Evolutionary conservation across 2,329 filamentous ascomycete genomes (phyloP).

Genomic region (Fusarium multiceps): DNA sequence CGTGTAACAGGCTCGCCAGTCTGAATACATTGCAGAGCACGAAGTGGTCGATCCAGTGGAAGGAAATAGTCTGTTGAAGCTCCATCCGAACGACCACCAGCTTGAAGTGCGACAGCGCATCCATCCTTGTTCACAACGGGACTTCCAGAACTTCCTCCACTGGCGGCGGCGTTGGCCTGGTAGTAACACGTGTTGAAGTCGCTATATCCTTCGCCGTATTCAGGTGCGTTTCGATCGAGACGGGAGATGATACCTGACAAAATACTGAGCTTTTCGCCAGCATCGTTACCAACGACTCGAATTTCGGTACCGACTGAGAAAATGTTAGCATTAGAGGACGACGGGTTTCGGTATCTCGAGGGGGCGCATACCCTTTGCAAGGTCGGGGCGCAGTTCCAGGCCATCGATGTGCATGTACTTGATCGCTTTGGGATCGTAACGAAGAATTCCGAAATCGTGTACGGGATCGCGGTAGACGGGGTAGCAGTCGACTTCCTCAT

Average conservation of each 20-base stretch:
- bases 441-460: slow-evolving; percentile 96
- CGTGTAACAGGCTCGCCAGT: slow-evolving; percentile 79
- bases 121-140: slow-evolving; percentile 97
- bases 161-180: slow-evolving; percentile 95
- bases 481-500: slow-evolving; percentile 94
- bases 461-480: slow-evolving; percentile 98
- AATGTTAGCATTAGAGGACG: slow-evolving; percentile 29
- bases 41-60: slow-evolving; percentile 87
- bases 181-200: slow-evolving; percentile 98
- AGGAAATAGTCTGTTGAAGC: slow-evolving; percentile 98
- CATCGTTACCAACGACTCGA: slow-evolving; percentile 97
- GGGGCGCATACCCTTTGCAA: slow-evolving; percentile 70
- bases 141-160: slow-evolving; percentile 97
- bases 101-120: slow-evolving; percentile 90
- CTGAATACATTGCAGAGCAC: slow-evolving; percentile 88
- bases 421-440: slow-evolving; percentile 95
- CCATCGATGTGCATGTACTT: slow-evolving; percentile 95
- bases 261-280: slow-evolving; percentile 97
- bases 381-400: slow-evolving; percentile 83
- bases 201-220: slow-evolving; percentile 97
- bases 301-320: slow-evolving; percentile 86
- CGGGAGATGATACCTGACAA: slow-evolving; percentile 97
- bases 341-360: background rate
- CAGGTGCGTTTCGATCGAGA: slow-evolving; percentile 94
- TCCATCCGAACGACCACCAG: slow-evolving; percentile 91